Evolutionary conservation across 306 rosid genomes (phyloP).

Genomic region (Potentilla sterilis): DNA sequence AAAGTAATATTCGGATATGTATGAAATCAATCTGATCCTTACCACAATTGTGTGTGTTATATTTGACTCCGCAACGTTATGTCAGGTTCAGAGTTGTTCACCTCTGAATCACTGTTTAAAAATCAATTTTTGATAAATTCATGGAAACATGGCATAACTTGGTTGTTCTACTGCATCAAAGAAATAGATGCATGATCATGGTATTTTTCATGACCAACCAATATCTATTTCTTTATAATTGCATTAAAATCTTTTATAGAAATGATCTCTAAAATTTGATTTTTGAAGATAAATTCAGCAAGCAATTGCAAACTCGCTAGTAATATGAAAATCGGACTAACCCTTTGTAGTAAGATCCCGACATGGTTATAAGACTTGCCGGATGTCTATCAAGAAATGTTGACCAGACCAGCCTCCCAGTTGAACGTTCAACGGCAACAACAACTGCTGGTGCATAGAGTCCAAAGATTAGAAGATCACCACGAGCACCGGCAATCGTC

Average conservation of each 20-base stretch:
- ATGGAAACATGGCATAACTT: too few species aligned
- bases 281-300: not conserved
- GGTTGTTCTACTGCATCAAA: too few species aligned
- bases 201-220: too few species aligned
- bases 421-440: constrained; percentile 40
- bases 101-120: too few species aligned
- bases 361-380: constrained; percentile 47
- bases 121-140: too few species aligned
- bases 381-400: constrained; percentile 34
- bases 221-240: not conserved
- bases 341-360: constrained; percentile 61
- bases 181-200: too few species aligned
- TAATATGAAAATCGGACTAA: constrained; percentile 5
- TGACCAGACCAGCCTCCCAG: constrained; percentile 42
- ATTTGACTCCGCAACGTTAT: too few species aligned
- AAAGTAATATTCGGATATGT: too few species aligned
- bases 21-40: too few species aligned
- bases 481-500: constrained; percentile 23
- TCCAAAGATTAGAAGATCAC: constrained; percentile 29
- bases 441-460: constrained; percentile 53
- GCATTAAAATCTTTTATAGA: not conserved
- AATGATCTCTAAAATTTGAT: not conserved
- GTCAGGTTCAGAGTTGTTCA: too few species aligned
- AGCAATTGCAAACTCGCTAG: not conserved
- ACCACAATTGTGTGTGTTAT: too few species aligned